These are phyloP conservation scores for Colletotrichum sp. DNA, from an alignment of 2,329 filamentous ascomycete species.

Conservation along the genomic window DNA sequence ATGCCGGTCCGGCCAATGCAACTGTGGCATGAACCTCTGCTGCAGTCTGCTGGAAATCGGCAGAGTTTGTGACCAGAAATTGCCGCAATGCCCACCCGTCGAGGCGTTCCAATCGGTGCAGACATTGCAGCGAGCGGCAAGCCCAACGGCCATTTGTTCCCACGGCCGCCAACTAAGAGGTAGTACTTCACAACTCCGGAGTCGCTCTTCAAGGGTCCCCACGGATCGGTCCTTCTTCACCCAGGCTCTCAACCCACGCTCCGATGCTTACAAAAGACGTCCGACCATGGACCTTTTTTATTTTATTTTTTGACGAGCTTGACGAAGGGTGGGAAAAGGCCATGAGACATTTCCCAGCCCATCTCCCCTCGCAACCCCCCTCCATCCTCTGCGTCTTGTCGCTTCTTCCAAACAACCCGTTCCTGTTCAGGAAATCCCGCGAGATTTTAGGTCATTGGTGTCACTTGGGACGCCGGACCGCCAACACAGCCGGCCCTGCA, in stretches of 20 bases:
- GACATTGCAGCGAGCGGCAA: background rate
- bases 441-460: background rate
- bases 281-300: background rate
- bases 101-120: conserved; percentile 21
- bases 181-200: conserved; percentile 1
- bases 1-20: conserved; percentile 17
- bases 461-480: conserved; percentile 6
- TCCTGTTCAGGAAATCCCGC: conserved; percentile 9
- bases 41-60: conserved; percentile 8
- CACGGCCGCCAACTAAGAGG: background rate
- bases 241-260: background rate
- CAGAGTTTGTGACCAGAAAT: conserved; percentile 16
- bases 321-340: background rate
- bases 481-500: background rate
- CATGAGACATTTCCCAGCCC: conserved; percentile 3
- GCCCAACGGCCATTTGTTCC: conserved; percentile 4
- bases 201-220: background rate
- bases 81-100: conserved; percentile 17
- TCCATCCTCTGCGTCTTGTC: background rate
- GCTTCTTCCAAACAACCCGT: background rate
- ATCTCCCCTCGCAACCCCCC: background rate
- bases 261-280: background rate
- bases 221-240: conserved; percentile 7
- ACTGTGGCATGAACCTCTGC: conserved; percentile 15
- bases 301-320: background rate